Evolutionary conservation across 108 stramenopile species (phyloP).

Genomic region (Cyclotella choctawhatcheeana): DNA sequence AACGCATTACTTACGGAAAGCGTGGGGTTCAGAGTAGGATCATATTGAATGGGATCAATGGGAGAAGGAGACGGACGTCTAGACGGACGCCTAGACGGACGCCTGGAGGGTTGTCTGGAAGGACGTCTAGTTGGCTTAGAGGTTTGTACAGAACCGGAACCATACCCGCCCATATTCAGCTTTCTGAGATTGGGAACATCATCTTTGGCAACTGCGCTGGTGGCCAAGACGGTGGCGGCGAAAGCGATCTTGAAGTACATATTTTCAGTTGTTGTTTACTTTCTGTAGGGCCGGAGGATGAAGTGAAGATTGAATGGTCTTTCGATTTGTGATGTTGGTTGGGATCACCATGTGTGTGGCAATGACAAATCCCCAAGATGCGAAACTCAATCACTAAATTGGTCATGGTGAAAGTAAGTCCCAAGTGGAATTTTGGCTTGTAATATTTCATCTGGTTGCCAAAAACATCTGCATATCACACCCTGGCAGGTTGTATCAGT

Average conservation of each 20-base stretch:
- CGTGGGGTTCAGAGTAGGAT: not conserved
- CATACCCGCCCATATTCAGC: not conserved
- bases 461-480: not conserved
- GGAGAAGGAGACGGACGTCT: not conserved
- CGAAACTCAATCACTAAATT: conserved; percentile 9
- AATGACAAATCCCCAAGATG: conserved; percentile 1
- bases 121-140: not conserved
- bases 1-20: too few relatives aligned
- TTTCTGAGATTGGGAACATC: not conserved
- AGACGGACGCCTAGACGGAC: not conserved
- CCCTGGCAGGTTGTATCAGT: not conserved
- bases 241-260: not conserved
- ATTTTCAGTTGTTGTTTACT: not conserved
- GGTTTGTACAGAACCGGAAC: not conserved
- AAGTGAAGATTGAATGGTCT: not conserved
- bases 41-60: not conserved
- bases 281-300: not conserved
- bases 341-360: not conserved
- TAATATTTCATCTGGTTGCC: not conserved
- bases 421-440: conserved; percentile 4
- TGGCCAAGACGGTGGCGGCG: not conserved
- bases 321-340: not conserved
- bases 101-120: not conserved
- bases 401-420: not conserved
- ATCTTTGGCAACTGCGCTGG: not conserved